phyloP scores from a whole-genome alignment of 2,329 filamentous ascomycete genomes.

The Thermoascus crustaceus region DNA sequence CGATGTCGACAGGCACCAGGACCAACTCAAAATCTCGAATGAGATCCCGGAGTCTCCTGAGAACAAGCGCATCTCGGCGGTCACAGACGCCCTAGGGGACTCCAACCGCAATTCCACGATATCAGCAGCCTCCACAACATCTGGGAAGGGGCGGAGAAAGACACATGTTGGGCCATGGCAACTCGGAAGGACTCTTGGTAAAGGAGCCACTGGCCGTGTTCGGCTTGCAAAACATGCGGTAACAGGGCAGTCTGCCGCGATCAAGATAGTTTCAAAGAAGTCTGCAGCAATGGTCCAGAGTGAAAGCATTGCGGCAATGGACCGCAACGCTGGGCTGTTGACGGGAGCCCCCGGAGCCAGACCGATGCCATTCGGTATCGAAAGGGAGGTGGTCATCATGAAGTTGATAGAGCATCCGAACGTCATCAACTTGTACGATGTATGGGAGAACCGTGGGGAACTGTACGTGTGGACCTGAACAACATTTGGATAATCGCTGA shows the following conservation, averaged over 20 bases:
- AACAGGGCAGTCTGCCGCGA: conserved; percentile 74
- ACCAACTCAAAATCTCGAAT: conserved; percentile 15
- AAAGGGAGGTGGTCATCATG: conserved; percentile 93
- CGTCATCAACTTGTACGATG: conserved; percentile 88
- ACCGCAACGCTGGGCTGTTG: conserved; percentile 56
- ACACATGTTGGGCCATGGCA: conserved; percentile 91
- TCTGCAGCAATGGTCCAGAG: conserved; percentile 74
- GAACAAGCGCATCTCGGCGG: conserved; percentile 47
- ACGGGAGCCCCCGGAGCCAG: conserved; percentile 53
- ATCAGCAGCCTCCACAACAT: conserved; percentile 49
- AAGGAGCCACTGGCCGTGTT: conserved; percentile 82
- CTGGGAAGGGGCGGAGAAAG: conserved; percentile 49
- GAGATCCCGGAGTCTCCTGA: conserved; percentile 29
- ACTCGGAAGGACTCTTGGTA: conserved; percentile 78
- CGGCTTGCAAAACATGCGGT: conserved; percentile 71
- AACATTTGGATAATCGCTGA: conserved; percentile 16
- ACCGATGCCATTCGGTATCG: conserved; percentile 77
- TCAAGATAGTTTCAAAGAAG: conserved; percentile 89
- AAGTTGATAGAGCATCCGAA: conserved; percentile 93
- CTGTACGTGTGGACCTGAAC: conserved; percentile 53
- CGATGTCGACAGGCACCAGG: conserved; percentile 9
- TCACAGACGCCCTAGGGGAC: conserved; percentile 39
- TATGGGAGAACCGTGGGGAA: conserved; percentile 94
- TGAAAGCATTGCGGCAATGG: conserved; percentile 75
- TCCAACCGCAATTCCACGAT: conserved; percentile 46